Evolutionary conservation across 2,329 filamentous ascomycete species (phyloP).

Genomic region (Chaetomium sp.): DNA sequence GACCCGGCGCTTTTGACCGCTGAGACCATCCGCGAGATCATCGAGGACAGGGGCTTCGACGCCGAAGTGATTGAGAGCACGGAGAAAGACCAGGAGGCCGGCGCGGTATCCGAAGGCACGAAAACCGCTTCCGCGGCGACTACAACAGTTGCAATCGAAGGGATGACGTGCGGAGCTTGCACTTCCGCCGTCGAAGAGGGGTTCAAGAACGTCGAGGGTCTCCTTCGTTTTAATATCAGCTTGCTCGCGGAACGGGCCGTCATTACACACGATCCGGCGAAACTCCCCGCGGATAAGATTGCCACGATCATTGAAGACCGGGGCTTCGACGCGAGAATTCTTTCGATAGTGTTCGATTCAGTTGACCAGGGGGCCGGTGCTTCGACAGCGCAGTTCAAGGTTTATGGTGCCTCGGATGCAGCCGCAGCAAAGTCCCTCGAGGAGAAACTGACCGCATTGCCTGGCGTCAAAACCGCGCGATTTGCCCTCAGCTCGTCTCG

Average conservation of each 20-base stretch:
- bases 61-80: slow-evolving; percentile 70
- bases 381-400: slow-evolving; percentile 67
- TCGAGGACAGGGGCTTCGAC: slow-evolving; percentile 71
- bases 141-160: slow-evolving; percentile 84
- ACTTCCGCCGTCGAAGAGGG: slow-evolving; percentile 84
- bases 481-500: slow-evolving; percentile 69
- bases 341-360: slow-evolving; percentile 64
- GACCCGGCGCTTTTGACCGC: slow-evolving; percentile 51
- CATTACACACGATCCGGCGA: slow-evolving; percentile 70
- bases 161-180: slow-evolving; percentile 97
- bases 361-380: slow-evolving; percentile 48
- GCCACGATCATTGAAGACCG: slow-evolving; percentile 79
- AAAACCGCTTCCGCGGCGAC: slow-evolving; percentile 47
- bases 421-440: slow-evolving; percentile 67
- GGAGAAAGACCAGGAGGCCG: slow-evolving; percentile 36
- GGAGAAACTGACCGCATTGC: slow-evolving; percentile 53
- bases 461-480: slow-evolving; percentile 68
- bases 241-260: slow-evolving; percentile 87
- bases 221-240: slow-evolving; percentile 90
- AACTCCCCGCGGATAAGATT: slow-evolving; percentile 67
- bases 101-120: slow-evolving; percentile 24
- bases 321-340: slow-evolving; percentile 78
- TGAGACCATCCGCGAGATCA: slow-evolving; percentile 51
- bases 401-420: slow-evolving; percentile 74
- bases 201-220: slow-evolving; percentile 68